Base-by-base conservation (phyloP, 495 filamentous ascomycete species). In the Xylaria bambusicola region DNA sequence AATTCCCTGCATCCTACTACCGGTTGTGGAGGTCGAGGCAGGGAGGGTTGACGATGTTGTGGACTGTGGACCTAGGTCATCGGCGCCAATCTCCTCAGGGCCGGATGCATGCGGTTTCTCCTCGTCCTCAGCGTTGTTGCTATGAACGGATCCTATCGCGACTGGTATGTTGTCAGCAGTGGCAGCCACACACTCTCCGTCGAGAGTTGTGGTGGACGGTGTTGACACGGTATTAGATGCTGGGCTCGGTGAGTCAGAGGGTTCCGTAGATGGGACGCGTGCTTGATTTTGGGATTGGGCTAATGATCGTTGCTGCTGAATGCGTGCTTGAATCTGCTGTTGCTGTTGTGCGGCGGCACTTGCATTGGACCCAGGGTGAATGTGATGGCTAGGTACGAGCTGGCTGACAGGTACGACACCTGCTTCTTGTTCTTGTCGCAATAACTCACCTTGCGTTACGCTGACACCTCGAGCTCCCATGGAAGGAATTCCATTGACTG, bases 31-130 rank as follows among this genome's bases (percentile, higher is more conserved):
- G 18, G 60, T 60, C 2, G 56, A 12, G 0, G 38, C 5, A 33
- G 10, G 20, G 38, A 35, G 24, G 7, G 56, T 51, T 1, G 59
- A 49, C 36, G 57, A 51, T 0, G 64, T 72, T 0, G 71, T 71
- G 55, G 60, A 73, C 70, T 97, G 93, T 17, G 91, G 84, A 1
- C 94, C 94, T 68, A 89, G 86, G 67, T 98, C 94, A 65, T 92
- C 88, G 24, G 91, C 84, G 0, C 92, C 93, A 23, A 98, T 85
- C 57, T 89, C 81, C 10, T 88, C 83, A 0, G 94, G 93, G 0
- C 92, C 90, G 15, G 89, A 82, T 2, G 89, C 91, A 67, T 96
- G 91, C 12, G 92, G 90, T 0, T 83, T 65, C 63, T 94, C 91
- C 2, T 85, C 83, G 17, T 83, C 81, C 2, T 72, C 73, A 23